These are phyloP conservation scores for Penicillium goetzii DNA, from an alignment of 495 filamentous ascomycete species.

Conservation along the genomic window DNA sequence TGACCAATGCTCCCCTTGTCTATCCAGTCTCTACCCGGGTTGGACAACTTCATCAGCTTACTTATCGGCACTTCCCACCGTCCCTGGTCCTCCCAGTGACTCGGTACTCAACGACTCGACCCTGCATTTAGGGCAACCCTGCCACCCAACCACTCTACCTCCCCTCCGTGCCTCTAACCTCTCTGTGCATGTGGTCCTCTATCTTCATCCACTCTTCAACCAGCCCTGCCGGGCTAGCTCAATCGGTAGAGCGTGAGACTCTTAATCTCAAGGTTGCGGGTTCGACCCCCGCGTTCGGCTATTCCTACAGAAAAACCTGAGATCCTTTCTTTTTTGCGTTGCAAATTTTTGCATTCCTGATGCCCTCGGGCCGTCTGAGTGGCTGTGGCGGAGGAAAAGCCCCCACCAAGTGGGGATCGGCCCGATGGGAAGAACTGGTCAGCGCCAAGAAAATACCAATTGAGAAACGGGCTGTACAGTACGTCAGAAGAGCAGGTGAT, in stretches of 20 bases:
- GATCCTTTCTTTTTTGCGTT: conserved; percentile 24
- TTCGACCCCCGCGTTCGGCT: conserved; percentile 63
- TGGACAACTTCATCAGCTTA: neutral
- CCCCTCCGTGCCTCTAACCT: neutral
- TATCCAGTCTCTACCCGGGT: neutral
- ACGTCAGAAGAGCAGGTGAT: conserved; percentile 8
- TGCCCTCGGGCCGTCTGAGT: conserved; percentile 17
- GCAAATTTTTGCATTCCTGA: conserved; percentile 6
- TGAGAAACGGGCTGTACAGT: neutral
- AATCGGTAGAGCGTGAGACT: conserved; percentile 64
- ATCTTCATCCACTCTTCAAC: conserved; percentile 15
- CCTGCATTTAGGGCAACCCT: conserved; percentile 7
- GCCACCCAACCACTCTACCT: neutral
- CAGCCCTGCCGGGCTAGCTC: conserved; percentile 56
- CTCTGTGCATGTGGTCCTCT: neutral
- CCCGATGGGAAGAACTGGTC: conserved; percentile 13
- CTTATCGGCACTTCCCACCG: neutral
- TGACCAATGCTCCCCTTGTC: neutral
- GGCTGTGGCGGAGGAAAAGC: conserved; percentile 1
- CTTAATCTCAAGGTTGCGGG: conserved; percentile 65
- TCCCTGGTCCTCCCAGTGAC: neutral
- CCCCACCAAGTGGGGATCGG: conserved; percentile 23
- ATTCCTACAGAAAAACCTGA: conserved; percentile 28
- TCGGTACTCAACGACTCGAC: neutral
- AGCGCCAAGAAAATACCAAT: neutral